Percentiles rank a stretch among this genome's conserved stretches.
Conservation (phyloP, 2,329 filamentous ascomycete genomes). For the Penicillium sp. region DNA sequence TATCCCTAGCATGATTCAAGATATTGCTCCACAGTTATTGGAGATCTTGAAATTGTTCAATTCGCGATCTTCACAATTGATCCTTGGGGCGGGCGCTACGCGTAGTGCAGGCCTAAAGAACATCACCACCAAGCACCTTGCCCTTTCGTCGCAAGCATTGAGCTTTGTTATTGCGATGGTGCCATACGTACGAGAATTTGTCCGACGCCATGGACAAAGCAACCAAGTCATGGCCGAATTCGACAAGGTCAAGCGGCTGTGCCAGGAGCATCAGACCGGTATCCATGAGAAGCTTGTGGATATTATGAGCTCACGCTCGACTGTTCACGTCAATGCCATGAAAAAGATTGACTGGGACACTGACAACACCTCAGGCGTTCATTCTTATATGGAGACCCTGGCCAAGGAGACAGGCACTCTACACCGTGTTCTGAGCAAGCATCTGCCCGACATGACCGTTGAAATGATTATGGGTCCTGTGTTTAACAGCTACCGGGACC, state of each 20-base stretch:
- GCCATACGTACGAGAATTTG: slow-evolving; percentile 85
- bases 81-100: slow-evolving; percentile 89
- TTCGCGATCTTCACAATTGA: slow-evolving; percentile 90
- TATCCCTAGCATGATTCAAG: slow-evolving; percentile 82
- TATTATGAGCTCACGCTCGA: slow-evolving; percentile 77
- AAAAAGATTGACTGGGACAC: slow-evolving; percentile 69
- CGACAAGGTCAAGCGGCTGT: slow-evolving; percentile 75
- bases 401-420: slow-evolving; percentile 80
- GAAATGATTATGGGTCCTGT: slow-evolving; percentile 81
- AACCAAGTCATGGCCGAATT: slow-evolving; percentile 69
- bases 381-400: slow-evolving; percentile 78
- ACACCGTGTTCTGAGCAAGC: slow-evolving; percentile 75
- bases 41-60: slow-evolving; percentile 92
- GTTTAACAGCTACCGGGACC: slow-evolving; percentile 73
- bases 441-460: slow-evolving; percentile 71
- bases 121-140: slow-evolving; percentile 92
- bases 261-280: slow-evolving; percentile 82
- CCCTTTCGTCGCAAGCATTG: slow-evolving; percentile 81
- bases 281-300: slow-evolving; percentile 92
- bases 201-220: slow-evolving; percentile 65
- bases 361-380: slow-evolving; percentile 47
- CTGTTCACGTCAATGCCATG: slow-evolving; percentile 68
- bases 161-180: slow-evolving; percentile 82
- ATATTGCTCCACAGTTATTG: slow-evolving; percentile 72
- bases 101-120: slow-evolving; percentile 85